Evolutionary conservation across 2,329 filamentous ascomycete genomes (phyloP).

Genomic region (Amylocarpus encephaloides): DNA sequence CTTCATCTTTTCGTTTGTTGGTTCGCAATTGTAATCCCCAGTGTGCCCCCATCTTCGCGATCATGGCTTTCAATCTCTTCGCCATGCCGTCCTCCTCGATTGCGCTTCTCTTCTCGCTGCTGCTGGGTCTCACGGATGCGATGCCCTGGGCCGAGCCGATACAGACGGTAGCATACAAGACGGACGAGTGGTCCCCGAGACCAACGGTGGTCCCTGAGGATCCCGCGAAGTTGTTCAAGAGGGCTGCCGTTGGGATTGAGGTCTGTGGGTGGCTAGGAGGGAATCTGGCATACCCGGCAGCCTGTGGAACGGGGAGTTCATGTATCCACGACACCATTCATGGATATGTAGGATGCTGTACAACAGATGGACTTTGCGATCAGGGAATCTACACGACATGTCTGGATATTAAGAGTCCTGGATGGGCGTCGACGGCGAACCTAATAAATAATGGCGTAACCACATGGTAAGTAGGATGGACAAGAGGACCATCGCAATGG

Average conservation of each 20-base stretch:
- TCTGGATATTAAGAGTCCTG: constrained; percentile 24
- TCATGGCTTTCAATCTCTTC: constrained; percentile 22
- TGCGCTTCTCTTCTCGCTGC: constrained; percentile 19
- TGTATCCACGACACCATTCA: constrained; percentile 28
- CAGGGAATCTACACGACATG: constrained; percentile 29
- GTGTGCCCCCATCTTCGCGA: too few relatives aligned
- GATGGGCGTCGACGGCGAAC: constrained; percentile 19
- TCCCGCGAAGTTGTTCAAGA: constrained; percentile 22
- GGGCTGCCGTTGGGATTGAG: constrained; percentile 19
- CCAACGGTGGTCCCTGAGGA: constrained; percentile 22
- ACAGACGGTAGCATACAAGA: constrained; percentile 22
- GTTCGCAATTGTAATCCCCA: constrained; percentile 1
- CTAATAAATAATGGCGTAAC: constrained; percentile 25
- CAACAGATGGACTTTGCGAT: constrained; percentile 25
- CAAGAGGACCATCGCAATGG: background rate
- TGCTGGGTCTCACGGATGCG: constrained; percentile 18
- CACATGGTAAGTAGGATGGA: constrained; percentile 22
- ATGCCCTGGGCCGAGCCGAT: constrained; percentile 23
- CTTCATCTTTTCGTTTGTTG: constrained; percentile 1
- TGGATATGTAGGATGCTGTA: constrained; percentile 27
- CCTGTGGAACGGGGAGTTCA: constrained; percentile 24
- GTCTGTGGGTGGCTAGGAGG: constrained; percentile 30
- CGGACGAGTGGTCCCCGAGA: constrained; percentile 24
- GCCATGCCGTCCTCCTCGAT: constrained; percentile 26
- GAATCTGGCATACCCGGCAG: constrained; percentile 15